These are phyloP conservation scores for Datura wrightii DNA, from an alignment of 257 asterid genomes.

Conservation along the genomic window DNA sequence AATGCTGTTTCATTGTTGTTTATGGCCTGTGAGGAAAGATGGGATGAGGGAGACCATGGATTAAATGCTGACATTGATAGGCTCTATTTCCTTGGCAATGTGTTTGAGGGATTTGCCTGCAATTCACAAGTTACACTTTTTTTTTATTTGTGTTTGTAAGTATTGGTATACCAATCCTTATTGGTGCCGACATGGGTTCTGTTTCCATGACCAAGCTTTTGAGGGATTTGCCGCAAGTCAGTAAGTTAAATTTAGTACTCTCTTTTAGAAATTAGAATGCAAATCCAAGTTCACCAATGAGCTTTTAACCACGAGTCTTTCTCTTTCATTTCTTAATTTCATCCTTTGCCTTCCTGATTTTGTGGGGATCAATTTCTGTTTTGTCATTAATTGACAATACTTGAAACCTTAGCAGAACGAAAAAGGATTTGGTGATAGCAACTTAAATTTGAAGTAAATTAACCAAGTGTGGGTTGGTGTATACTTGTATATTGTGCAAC, in stretches of 20 bases:
- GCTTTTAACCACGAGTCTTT: background rate
- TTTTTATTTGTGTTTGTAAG: background rate
- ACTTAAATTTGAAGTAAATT: conserved; percentile 9
- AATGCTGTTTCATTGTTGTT: background rate
- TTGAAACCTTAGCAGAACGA: background rate
- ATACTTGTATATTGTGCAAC: background rate
- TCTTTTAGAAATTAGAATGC: background rate
- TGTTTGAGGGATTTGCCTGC: background rate
- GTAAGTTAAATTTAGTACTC: background rate
- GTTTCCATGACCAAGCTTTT: conserved; percentile 9
- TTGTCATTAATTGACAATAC: conserved; percentile 8
- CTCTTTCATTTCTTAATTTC: conserved; percentile 13
- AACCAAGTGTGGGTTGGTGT: background rate
- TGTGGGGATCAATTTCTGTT: background rate
- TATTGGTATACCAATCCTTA: background rate
- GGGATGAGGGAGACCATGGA: conserved; percentile 25
- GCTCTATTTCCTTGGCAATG: background rate
- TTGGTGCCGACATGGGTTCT: background rate
- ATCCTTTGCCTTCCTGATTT: background rate
- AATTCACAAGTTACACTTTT: background rate
- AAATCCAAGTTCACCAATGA: background rate
- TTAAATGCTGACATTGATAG: background rate
- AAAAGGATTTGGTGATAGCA: background rate
- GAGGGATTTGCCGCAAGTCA: background rate
- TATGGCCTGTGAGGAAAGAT: background rate